phyloP scores from a whole-genome alignment of 148 eudicot species.

The Arbutus unedo region DNA sequence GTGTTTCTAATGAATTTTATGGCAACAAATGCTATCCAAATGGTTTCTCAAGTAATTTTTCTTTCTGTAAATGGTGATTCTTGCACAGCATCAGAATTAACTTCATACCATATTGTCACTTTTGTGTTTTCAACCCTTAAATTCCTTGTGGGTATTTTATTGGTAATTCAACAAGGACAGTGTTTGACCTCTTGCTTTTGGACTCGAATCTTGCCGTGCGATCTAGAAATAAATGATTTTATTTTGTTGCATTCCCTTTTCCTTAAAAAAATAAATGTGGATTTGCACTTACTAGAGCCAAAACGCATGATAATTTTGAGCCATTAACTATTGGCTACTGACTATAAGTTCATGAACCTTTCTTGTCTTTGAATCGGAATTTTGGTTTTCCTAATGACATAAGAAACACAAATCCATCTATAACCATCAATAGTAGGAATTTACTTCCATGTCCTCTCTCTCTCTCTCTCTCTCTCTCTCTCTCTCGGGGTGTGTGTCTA shows the following conservation, averaged over 20 bases:
- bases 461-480: slow-evolving; percentile 8
- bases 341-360: background rate
- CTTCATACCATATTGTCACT: background rate
- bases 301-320: background rate
- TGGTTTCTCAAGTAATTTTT: background rate
- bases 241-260: background rate
- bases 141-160: background rate
- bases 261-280: background rate
- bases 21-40: background rate
- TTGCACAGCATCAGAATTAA: background rate
- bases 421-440: background rate
- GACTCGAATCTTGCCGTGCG: background rate
- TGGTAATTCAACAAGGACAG: background rate
- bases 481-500: background rate
- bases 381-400: background rate
- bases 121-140: background rate
- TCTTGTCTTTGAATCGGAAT: background rate
- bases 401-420: background rate
- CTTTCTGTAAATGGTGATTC: background rate
- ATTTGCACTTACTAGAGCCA: background rate
- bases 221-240: background rate
- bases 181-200: background rate
- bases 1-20: background rate
- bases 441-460: background rate
- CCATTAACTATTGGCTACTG: background rate